phyloP scores from a whole-genome alignment of 2,329 filamentous ascomycete genomes.

The Penicillium sp. region DNA sequence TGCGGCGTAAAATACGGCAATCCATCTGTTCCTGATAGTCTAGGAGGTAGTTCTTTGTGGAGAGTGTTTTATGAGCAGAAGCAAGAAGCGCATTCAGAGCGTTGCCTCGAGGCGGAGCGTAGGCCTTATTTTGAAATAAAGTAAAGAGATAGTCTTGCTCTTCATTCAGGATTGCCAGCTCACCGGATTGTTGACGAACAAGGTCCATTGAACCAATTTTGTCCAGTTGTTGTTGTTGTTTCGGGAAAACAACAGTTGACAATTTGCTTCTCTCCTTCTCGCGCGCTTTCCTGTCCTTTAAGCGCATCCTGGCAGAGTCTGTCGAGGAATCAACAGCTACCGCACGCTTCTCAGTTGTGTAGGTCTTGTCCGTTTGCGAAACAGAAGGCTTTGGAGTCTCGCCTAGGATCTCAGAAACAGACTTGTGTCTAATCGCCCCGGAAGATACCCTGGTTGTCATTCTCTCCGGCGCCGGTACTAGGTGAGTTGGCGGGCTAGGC shows the following conservation, averaged over 20 bases:
- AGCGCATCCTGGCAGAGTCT: conserved; percentile 45
- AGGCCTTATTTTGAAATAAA: conserved; percentile 65
- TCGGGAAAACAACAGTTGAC: conserved; percentile 79
- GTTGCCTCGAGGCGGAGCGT: conserved; percentile 58
- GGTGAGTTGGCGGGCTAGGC: conserved; percentile 26
- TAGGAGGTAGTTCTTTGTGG: conserved; percentile 81
- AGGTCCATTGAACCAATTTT: conserved; percentile 48
- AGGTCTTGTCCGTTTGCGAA: conserved; percentile 41
- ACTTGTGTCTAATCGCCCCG: conserved; percentile 72
- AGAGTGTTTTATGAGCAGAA: conserved; percentile 86
- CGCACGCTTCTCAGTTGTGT: conserved; percentile 37
- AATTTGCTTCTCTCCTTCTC: conserved; percentile 66
- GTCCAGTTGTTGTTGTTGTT: conserved; percentile 60
- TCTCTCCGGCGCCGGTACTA: conserved; percentile 52
- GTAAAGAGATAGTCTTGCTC: conserved; percentile 67
- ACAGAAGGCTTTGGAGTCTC: conserved; percentile 55
- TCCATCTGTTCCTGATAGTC: conserved; percentile 86
- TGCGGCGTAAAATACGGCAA: conserved; percentile 80
- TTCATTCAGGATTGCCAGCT: conserved; percentile 49
- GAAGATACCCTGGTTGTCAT: conserved; percentile 74
- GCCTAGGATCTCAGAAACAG: conserved; percentile 73
- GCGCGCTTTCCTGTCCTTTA: conserved; percentile 59
- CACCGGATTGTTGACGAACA: conserved; percentile 51
- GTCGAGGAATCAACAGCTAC: conserved; percentile 27
- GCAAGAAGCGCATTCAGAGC: conserved; percentile 73